A percentile compares a stretch with the other conserved stretches of the same genome.
Evolutionary conservation across 2,329 filamentous ascomycete species (phyloP).

Genomic region (Aspergillus neotritici): DNA sequence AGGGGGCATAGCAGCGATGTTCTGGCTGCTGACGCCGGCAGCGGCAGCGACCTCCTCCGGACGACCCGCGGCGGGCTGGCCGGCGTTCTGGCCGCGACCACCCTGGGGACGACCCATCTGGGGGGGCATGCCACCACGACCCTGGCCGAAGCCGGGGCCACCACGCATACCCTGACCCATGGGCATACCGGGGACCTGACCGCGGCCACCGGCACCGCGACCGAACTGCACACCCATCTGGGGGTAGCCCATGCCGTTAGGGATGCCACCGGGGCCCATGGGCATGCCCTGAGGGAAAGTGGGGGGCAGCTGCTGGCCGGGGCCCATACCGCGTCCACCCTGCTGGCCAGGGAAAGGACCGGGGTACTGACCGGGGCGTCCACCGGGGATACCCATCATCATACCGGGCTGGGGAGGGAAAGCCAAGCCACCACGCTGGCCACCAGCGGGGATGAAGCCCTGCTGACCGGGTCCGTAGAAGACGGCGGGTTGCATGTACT

Average conservation of each 20-base stretch:
- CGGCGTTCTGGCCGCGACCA: constrained; percentile 39
- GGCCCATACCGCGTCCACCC: constrained; percentile 77
- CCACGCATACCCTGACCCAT: constrained; percentile 53
- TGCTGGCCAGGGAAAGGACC: constrained; percentile 74
- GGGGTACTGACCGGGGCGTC: constrained; percentile 80
- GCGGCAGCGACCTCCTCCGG: constrained; percentile 34
- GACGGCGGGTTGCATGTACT: constrained; percentile 83
- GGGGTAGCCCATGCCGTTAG: constrained; percentile 74
- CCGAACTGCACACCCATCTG: constrained; percentile 72
- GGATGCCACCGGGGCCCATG: constrained; percentile 63
- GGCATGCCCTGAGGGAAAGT: constrained; percentile 71
- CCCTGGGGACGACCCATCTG: constrained; percentile 39
- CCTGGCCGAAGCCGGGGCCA: constrained; percentile 41
- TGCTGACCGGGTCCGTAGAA: constrained; percentile 76
- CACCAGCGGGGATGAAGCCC: constrained; percentile 51
- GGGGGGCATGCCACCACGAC: constrained; percentile 41
- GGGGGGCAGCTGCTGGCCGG: constrained; percentile 78
- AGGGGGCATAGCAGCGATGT: constrained; percentile 51
- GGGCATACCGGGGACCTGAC: constrained; percentile 63
- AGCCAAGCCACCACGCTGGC: constrained; percentile 56
- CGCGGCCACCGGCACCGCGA: constrained; percentile 64
- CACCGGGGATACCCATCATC: constrained; percentile 64
- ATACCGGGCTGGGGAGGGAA: constrained; percentile 53
- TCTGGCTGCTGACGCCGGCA: constrained; percentile 47
- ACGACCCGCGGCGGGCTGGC: constrained; percentile 32